phyloP scores from a whole-genome alignment of 768 basidiomycete genomes.

The Lactifluus volemus region DNA sequence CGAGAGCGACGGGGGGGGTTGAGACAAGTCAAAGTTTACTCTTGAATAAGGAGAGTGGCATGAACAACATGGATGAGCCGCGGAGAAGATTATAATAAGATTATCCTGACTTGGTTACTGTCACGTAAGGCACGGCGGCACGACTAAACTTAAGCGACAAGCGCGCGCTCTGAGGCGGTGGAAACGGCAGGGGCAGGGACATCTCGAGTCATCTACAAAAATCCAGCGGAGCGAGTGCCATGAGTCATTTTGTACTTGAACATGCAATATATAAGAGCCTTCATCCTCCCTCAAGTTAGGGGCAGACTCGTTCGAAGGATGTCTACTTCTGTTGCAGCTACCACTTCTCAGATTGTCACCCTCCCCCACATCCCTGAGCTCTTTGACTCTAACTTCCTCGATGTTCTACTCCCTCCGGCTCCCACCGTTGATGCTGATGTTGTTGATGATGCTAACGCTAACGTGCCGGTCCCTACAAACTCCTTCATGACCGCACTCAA shows the following conservation, averaged over 20 bases:
- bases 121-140: no score
- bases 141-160: no score
- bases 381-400: conserved; percentile 45
- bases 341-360: conserved; percentile 37
- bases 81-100: no score
- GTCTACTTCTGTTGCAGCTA: conserved; percentile 16
- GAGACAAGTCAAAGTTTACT: background rate
- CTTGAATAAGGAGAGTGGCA: background rate
- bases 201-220: no score
- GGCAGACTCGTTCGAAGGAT: background rate
- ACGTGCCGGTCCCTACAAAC: conserved; percentile 25
- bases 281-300: no score
- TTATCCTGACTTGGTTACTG: no score
- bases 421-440: background rate
- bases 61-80: background rate
- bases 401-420: conserved; percentile 40
- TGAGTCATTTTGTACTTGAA: no score
- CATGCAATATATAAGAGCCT: background rate
- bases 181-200: no score
- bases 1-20: background rate
- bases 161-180: no score
- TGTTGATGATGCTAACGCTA: background rate
- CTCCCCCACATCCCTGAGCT: conserved; percentile 54
- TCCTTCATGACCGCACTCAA: conserved; percentile 50
- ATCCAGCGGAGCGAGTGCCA: no score